Percentiles rank a stretch among this genome's conserved stretches.
Conservation (phyloP, 140 eudicot species). For the Anethum foeniculum region DNA sequence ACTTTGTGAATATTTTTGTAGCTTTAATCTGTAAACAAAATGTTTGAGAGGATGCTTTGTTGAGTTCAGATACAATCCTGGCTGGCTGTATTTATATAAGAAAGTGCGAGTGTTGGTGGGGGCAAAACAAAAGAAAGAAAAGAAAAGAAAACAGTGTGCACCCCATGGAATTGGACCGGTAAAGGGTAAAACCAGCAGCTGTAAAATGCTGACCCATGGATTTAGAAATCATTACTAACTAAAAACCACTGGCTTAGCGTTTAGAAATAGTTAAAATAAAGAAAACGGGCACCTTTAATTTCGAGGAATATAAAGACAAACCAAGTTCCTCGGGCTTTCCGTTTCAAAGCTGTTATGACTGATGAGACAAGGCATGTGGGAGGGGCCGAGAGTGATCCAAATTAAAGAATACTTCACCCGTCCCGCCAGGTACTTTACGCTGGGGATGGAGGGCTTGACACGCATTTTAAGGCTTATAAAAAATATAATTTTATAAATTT, state of each 20-base stretch:
- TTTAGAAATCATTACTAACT: neutral
- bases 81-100: neutral
- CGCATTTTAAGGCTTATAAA: no score
- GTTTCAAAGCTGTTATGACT: neutral
- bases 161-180: slow-evolving; percentile 1
- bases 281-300: neutral
- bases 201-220: neutral
- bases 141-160: neutral
- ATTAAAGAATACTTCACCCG: no score
- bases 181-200: neutral
- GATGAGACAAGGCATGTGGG: neutral
- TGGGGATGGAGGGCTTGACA: no score
- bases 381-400: neutral
- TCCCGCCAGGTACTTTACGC: no score
- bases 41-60: neutral
- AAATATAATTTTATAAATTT: no score
- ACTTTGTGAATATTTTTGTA: neutral
- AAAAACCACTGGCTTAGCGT: neutral
- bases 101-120: neutral
- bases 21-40: neutral
- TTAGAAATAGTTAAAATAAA: neutral
- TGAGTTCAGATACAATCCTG: neutral
- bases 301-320: neutral
- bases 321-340: neutral
- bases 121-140: neutral